Evolutionary conservation across 2,329 filamentous ascomycete species (phyloP), one percentile per base, ranked within the genome.

Genomic region (Colletotrichum truncatum): DNA sequence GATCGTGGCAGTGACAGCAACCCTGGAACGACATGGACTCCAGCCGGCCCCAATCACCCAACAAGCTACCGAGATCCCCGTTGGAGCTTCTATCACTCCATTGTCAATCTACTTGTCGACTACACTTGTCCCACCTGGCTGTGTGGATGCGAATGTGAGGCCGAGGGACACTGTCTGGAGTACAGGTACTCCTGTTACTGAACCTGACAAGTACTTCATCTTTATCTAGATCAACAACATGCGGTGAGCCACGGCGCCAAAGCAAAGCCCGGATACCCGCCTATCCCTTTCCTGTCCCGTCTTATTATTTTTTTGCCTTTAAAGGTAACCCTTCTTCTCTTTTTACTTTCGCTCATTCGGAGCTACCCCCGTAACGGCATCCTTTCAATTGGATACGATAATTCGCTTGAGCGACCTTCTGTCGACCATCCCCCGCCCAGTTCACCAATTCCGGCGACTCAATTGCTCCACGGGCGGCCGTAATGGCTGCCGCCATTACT

Each of bases 181-280:
- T n/a, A n/a, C n/a, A n/a, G n/a, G n/a, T n/a, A n/a, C n/a, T n/a
- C n/a, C n/a, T n/a, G n/a, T n/a, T n/a, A n/a, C n/a, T n/a, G n/a
- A n/a, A n/a, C n/a, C n/a, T n/a, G n/a, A n/a, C n/a, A n/a, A n/a
- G n/a, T n/a, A n/a, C n/a, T n/a, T n/a, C n/a, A n/a, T n/a, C n/a
- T n/a, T n/a, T n/a, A n/a, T 30, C 18, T 26, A 18, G 14, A 34
- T 25, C 30, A 56, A 30, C 39, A 62, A 61, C 32, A 57, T 48
- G 52, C 52, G 58, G 58, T 62, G 52, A 62, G 53, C 45, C 26
- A 26, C 41, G 41, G 25, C 52, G n/a, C 12, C 48, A 25, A 46
- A 46, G n/a, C 39, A 41, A 30, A 16, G 18, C 25, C 28, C 23
- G 39, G 52, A 52, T 23, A 7, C 18, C 48, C 48, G 32, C 18